These are phyloP conservation scores for Termitomyces sp. DNA, from an alignment of 768 basidiomycete species.

Conservation along the genomic window DNA sequence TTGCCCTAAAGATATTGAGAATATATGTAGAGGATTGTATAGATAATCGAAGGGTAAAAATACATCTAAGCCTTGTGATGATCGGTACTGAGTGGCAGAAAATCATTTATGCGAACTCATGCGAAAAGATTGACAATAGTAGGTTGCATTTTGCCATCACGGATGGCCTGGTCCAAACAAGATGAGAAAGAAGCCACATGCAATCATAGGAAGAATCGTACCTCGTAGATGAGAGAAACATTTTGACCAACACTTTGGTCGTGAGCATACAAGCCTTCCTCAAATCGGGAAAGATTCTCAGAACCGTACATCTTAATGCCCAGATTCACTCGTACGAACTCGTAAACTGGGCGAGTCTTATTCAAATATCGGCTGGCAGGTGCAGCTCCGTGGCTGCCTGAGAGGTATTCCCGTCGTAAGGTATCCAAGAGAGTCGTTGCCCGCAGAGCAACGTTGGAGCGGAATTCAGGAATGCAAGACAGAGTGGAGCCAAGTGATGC, in stretches of 20 bases:
- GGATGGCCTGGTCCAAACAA: slow-evolving; percentile 33
- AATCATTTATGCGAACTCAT: neutral
- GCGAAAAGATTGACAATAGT: slow-evolving; percentile 35
- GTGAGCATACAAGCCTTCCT: slow-evolving; percentile 59
- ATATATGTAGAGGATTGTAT: neutral
- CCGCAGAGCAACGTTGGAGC: slow-evolving; percentile 43
- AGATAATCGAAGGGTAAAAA: neutral
- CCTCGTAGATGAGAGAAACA: slow-evolving; percentile 75
- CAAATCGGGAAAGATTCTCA: slow-evolving; percentile 61
- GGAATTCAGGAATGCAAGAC: slow-evolving; percentile 46
- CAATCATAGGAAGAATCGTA: slow-evolving; percentile 21
- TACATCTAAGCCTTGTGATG: neutral
- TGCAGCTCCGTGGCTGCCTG: slow-evolving; percentile 50
- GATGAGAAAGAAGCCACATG: neutral
- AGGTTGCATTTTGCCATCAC: slow-evolving; percentile 46
- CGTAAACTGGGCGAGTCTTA: slow-evolving; percentile 68
- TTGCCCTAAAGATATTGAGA: too few relatives aligned
- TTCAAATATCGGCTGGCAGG: slow-evolving; percentile 67
- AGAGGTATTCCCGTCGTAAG: slow-evolving; percentile 52
- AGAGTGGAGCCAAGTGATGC: slow-evolving; percentile 24
- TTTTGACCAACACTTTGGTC: slow-evolving; percentile 68
- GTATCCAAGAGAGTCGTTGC: slow-evolving; percentile 38
- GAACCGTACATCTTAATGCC: slow-evolving; percentile 80
- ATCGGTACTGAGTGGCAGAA: neutral
- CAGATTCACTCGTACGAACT: slow-evolving; percentile 65